Conservation (phyloP, 2,329 filamentous ascomycete genomes). For the Knufia fluminis region DNA sequence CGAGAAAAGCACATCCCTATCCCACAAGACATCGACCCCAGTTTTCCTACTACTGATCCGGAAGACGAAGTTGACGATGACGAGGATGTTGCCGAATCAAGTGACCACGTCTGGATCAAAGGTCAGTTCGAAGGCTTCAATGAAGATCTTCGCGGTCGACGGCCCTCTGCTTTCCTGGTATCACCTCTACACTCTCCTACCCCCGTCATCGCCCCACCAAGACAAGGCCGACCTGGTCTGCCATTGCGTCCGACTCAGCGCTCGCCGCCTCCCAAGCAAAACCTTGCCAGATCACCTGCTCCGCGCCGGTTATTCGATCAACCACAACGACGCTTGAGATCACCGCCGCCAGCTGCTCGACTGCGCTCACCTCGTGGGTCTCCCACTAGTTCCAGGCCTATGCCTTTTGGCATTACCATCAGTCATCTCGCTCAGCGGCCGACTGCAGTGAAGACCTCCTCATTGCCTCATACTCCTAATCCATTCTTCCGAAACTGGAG, state of each 20-base stretch:
- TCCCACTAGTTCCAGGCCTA: conserved; percentile 29
- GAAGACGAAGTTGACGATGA: conserved; percentile 76
- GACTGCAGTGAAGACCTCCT: conserved; percentile 61
- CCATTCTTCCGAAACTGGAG: conserved; percentile 47
- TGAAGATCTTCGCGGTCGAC: conserved; percentile 37
- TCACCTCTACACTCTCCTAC: conserved; percentile 52
- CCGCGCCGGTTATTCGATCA: conserved; percentile 51
- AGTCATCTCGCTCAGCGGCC: conserved; percentile 52
- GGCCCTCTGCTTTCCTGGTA: conserved; percentile 38
- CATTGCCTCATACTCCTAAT: conserved; percentile 69
- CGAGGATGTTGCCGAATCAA: conserved; percentile 52
- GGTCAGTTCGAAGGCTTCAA: conserved; percentile 62
- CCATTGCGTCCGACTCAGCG: conserved; percentile 32
- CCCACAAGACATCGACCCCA: conserved; percentile 96
- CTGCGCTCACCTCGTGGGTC: conserved; percentile 41
- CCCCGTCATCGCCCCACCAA: conserved; percentile 47
- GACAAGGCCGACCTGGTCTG: conserved; percentile 26
- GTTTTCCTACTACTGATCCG: conserved; percentile 88
- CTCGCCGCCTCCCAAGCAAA: conserved; percentile 29
- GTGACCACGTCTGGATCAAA: conserved; percentile 50
- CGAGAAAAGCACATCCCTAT: conserved; percentile 71
- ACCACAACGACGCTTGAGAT: conserved; percentile 63
- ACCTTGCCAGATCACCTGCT: conserved; percentile 34
- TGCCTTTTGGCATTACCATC: conserved; percentile 42
- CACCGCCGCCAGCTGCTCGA: conserved; percentile 56